These are phyloP conservation scores for Mycosarcoma maydis DNA, from an alignment of 1,284 basidiomycete genomes.

Conservation along the genomic window DNA sequence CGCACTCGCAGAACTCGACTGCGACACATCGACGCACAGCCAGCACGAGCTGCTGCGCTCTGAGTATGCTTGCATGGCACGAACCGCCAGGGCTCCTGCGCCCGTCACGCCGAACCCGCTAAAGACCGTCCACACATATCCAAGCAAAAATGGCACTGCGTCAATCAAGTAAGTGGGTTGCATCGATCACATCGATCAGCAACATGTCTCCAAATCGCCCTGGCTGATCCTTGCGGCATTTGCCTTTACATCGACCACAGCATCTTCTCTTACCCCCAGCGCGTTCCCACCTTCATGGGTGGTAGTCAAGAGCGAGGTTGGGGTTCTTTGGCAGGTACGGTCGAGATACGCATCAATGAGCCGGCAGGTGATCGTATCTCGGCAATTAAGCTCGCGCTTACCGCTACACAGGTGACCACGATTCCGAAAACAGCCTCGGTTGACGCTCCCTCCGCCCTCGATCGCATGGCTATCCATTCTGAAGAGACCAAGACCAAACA, in stretches of 20 bases:
- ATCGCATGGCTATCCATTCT: conserved; percentile 16
- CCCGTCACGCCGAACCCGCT: conserved; percentile 14
- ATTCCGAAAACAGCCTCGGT: conserved; percentile 32
- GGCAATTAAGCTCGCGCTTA: conserved; percentile 48
- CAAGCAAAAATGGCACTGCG: conserved; percentile 33
- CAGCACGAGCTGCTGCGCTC: background rate
- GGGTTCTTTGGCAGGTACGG: conserved; percentile 48
- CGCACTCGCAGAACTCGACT: too few species aligned
- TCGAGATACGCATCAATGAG: conserved; percentile 35
- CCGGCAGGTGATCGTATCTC: conserved; percentile 39
- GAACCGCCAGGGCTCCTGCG: conserved; percentile 8
- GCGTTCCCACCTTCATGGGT: conserved; percentile 59
- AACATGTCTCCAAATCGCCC: background rate
- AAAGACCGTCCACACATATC: conserved; percentile 35
- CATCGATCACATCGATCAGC: too few species aligned
- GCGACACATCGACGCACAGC: too few species aligned
- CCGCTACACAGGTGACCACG: conserved; percentile 27
- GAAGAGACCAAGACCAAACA: conserved; percentile 43
- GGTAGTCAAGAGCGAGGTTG: conserved; percentile 51
- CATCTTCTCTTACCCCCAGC: conserved; percentile 51
- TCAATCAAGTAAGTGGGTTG: conserved; percentile 21
- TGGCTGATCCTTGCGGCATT: background rate
- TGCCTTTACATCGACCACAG: too few species aligned
- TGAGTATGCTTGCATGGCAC: conserved; percentile 23
- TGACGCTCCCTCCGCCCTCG: conserved; percentile 28